Conservation (phyloP, 306 rosid genomes). For the Leucaena leucocephala region DNA sequence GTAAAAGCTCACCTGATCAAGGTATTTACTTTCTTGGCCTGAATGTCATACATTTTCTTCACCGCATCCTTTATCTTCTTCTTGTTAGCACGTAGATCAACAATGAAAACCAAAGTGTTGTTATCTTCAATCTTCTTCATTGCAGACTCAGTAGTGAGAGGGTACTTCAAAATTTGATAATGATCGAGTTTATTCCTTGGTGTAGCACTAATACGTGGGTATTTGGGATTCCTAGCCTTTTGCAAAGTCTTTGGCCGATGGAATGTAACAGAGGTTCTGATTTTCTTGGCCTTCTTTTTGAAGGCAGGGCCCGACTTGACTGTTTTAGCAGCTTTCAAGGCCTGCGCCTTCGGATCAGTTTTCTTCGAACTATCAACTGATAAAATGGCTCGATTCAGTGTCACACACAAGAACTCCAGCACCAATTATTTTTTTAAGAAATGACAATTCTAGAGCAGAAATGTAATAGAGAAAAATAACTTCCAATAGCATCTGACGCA, state of each 20-base stretch:
- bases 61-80: slow-evolving; percentile 88
- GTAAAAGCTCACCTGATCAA: slow-evolving; percentile 65
- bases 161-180: slow-evolving; percentile 74
- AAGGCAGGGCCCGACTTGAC: slow-evolving; percentile 52
- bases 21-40: slow-evolving; percentile 86
- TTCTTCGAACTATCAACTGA: slow-evolving; percentile 62
- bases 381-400: not conserved
- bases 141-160: slow-evolving; percentile 88
- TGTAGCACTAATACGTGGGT: slow-evolving; percentile 84
- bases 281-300: slow-evolving; percentile 65
- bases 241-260: slow-evolving; percentile 75
- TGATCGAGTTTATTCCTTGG: slow-evolving; percentile 88
- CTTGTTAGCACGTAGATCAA: slow-evolving; percentile 85
- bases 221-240: slow-evolving; percentile 74
- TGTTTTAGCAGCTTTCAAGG: slow-evolving; percentile 68
- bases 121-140: slow-evolving; percentile 93
- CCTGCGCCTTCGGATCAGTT: slow-evolving; percentile 61
- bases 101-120: slow-evolving; percentile 85
- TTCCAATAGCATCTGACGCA: not conserved
- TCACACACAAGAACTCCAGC: not conserved
- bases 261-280: slow-evolving; percentile 56
- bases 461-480: not conserved
- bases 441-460: not conserved
- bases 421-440: not conserved
- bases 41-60: slow-evolving; percentile 87